Conservation (phyloP, 2,329 filamentous ascomycete genomes). For the Corniculantispora saksenae region DNA sequence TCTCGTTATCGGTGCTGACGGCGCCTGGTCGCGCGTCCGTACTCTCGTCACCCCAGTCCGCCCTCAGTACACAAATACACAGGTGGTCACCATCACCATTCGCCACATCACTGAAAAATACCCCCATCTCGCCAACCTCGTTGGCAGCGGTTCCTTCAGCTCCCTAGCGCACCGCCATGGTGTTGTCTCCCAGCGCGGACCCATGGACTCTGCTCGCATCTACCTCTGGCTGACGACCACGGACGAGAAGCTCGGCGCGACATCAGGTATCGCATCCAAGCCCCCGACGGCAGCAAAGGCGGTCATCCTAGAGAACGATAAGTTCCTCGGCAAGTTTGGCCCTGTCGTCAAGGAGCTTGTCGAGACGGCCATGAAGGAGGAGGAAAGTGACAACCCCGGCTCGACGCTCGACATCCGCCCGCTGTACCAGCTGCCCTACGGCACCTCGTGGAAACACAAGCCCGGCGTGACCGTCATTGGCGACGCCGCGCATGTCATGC, state of each 20-base stretch:
- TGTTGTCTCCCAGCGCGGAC: conserved; percentile 35
- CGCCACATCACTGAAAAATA: conserved; percentile 34
- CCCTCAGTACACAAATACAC: conserved; percentile 42
- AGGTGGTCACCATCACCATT: conserved; percentile 38
- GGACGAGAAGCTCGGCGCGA: conserved; percentile 27
- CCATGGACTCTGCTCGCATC: conserved; percentile 32
- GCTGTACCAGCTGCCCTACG: conserved; percentile 44
- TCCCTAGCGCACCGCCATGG: conserved; percentile 30
- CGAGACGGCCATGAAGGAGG: conserved; percentile 28
- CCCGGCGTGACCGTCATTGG: conserved; percentile 53
- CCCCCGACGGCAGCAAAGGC: not conserved
- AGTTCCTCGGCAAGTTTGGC: not conserved
- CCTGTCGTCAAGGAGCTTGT: conserved; percentile 31
- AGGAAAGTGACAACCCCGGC: conserved; percentile 21
- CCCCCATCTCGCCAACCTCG: conserved; percentile 38
- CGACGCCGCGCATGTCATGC: conserved; percentile 57
- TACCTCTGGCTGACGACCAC: conserved; percentile 29
- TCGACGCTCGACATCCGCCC: conserved; percentile 26
- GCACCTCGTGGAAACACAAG: conserved; percentile 41
- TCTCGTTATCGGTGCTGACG: conserved; percentile 42
- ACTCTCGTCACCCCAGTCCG: conserved; percentile 34
- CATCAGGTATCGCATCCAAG: not conserved
- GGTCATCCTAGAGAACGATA: not conserved
- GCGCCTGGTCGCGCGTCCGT: conserved; percentile 43
- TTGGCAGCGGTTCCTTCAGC: conserved; percentile 6